Percentiles rank a stretch among this genome's conserved stretches.
Evolutionary conservation across 371 early-diverging fungal genomes (phyloP).

Genomic region (Coemansia sp.): DNA sequence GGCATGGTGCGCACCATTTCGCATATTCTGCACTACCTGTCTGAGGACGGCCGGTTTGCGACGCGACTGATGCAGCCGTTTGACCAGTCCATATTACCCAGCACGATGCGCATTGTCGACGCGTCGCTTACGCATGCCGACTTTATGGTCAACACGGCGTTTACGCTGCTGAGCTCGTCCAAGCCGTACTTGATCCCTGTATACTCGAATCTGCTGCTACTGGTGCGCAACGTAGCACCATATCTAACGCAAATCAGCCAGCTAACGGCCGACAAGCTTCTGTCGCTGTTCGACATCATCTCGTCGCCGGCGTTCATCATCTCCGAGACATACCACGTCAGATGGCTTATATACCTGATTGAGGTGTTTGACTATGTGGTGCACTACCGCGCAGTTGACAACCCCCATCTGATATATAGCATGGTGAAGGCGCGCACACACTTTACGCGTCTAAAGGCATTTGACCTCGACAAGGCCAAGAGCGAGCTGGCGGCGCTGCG

Average conservation of each 20-base stretch:
- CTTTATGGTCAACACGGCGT: slow-evolving; percentile 76
- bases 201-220: slow-evolving; percentile 73
- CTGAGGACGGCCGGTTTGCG: slow-evolving; percentile 75
- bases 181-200: slow-evolving; percentile 64
- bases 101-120: slow-evolving; percentile 65
- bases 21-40: slow-evolving; percentile 79
- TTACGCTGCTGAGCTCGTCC: slow-evolving; percentile 72
- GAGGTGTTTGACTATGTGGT: slow-evolving; percentile 79
- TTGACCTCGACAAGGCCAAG: slow-evolving; percentile 64
- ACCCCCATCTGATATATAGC: slow-evolving; percentile 75
- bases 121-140: slow-evolving; percentile 82
- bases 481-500: slow-evolving; percentile 51
- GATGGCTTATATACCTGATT: slow-evolving; percentile 66
- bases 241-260: slow-evolving; percentile 72
- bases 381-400: slow-evolving; percentile 75
- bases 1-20: slow-evolving; percentile 79
- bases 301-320: slow-evolving; percentile 78
- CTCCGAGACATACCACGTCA: slow-evolving; percentile 74
- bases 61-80: slow-evolving; percentile 75
- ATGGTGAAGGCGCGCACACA: slow-evolving; percentile 67
- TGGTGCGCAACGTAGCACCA: slow-evolving; percentile 80
- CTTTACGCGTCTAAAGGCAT: slow-evolving; percentile 61
- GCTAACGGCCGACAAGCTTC: slow-evolving; percentile 68
- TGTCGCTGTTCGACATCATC: slow-evolving; percentile 72
- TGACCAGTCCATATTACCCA: slow-evolving; percentile 65